Evolutionary conservation across 1,284 basidiomycete species (phyloP), one percentile per base, ranked within the genome.

Genomic region (Austroboletus novae-zelandiae): DNA sequence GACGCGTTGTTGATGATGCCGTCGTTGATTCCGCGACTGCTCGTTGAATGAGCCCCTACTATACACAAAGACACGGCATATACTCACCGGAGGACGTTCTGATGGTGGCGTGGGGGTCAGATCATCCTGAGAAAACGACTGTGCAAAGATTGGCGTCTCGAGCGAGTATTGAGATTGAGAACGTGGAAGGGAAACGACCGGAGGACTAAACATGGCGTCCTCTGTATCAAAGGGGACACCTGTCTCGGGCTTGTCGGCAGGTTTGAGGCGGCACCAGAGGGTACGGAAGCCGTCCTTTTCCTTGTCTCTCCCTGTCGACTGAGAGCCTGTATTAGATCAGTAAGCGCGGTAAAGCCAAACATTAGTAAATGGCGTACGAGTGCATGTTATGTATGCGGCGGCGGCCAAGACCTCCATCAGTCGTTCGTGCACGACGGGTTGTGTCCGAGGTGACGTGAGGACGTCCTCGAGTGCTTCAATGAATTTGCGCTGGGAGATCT

Each of bases 121-220:
- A 40, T 66, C 64, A 4, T 67, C 64, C 25, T 18, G 50, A 7
- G 57, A 43, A 34, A 57, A 52, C 0, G 54, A 41, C 27, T 55
- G 49, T 15, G 64, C 65, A 45, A 68, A 67, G 8, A 55, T 57
- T 0, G 66, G 65, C 0, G 66, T 60, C 44, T 68, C 66, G 10
- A 68, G 57, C 18, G 63, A 61, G 25, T 61, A 54, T 29, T 63
- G 61, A 17, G 67, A 67, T 9, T 48, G 51, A 2, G 63, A 59
- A 20, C 66, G 62, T 27, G 49, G 64, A 39, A 50, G 45, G 10
- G 64, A 14, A 15, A 57, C 65, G 13, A 74, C 67, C 0, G 83
- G 82, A 0, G 86, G 86, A 57, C 79, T 84, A 60, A 90, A 85
- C 83, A 91, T 89, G 0, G 81, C 76, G 54, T 91, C 88, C 15